These are phyloP conservation scores for Coleophoma eucalyptorum DNA, from an alignment of 2,329 filamentous ascomycete genomes.

Conservation along the genomic window DNA sequence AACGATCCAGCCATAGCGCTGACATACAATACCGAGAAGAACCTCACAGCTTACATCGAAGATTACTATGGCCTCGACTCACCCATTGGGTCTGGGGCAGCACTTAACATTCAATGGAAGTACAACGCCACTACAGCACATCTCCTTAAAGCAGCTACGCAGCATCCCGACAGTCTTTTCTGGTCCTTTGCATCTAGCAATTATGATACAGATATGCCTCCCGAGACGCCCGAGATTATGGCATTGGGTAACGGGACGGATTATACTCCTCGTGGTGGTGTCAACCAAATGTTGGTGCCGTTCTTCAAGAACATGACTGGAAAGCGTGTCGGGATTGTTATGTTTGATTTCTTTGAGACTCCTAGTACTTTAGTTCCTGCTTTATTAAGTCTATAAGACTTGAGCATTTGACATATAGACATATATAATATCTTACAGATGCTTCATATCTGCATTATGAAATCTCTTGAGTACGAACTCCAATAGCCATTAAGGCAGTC, in stretches of 20 bases:
- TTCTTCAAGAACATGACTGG: constrained; percentile 33
- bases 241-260: constrained; percentile 38
- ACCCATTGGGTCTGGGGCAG: constrained; percentile 24
- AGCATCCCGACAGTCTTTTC: constrained; percentile 34
- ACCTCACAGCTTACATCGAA: constrained; percentile 41
- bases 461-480: too few species aligned
- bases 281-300: constrained; percentile 38
- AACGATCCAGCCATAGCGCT: constrained; percentile 36
- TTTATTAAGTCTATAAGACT: too few species aligned
- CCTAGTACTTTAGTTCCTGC: constrained; percentile 17
- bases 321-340: constrained; percentile 44
- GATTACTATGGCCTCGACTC: constrained; percentile 42
- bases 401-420: too few species aligned
- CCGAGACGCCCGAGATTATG: constrained; percentile 39
- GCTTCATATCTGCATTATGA: too few species aligned
- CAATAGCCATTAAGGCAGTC: too few species aligned
- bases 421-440: too few species aligned
- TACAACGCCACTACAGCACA: constrained; percentile 37
- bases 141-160: constrained; percentile 31
- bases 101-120: constrained; percentile 38
- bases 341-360: constrained; percentile 47
- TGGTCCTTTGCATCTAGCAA: constrained; percentile 44
- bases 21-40: constrained; percentile 33
- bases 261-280: constrained; percentile 34
- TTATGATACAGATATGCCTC: constrained; percentile 32